These are phyloP conservation scores for Staphylotrichum longicolle DNA, from an alignment of 495 filamentous ascomycete genomes.

Conservation along the genomic window DNA sequence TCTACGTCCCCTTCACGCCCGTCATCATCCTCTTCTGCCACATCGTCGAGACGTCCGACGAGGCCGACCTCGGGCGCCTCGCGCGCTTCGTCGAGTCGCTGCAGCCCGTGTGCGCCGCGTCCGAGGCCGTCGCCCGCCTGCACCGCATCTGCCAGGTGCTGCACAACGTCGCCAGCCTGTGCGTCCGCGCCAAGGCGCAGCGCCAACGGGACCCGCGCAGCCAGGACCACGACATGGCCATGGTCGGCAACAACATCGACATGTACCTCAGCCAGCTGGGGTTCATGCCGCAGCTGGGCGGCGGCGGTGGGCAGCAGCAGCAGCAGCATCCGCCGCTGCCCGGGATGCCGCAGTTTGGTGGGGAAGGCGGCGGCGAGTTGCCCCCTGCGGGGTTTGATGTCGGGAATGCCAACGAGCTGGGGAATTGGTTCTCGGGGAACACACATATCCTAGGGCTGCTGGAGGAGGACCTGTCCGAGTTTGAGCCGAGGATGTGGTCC, in stretches of 20 bases:
- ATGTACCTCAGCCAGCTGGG: slow-evolving; percentile 63
- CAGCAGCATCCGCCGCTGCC: neutral
- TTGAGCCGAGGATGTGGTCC: slow-evolving; percentile 44
- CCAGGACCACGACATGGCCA: slow-evolving; percentile 39
- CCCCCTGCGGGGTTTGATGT: slow-evolving; percentile 22
- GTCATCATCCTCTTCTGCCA: slow-evolving; percentile 72
- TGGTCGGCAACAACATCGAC: slow-evolving; percentile 61
- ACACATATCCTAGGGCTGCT: slow-evolving; percentile 62
- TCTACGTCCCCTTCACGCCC: slow-evolving; percentile 65
- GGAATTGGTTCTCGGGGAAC: slow-evolving; percentile 68
- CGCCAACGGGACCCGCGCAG: too few relatives aligned
- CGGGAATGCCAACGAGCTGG: slow-evolving; percentile 49
- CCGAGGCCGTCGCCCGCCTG: slow-evolving; percentile 57
- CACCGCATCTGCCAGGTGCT: slow-evolving; percentile 61
- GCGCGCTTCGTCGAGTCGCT: slow-evolving; percentile 59
- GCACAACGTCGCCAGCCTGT: slow-evolving; percentile 59
- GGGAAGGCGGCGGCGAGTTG: slow-evolving; percentile 2
- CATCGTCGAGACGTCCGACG: slow-evolving; percentile 52
- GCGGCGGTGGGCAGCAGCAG: neutral
- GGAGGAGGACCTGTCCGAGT: slow-evolving; percentile 55
- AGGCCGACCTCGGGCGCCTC: slow-evolving; percentile 51
- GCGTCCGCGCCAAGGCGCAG: slow-evolving; percentile 56
- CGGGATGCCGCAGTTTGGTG: slow-evolving; percentile 16
- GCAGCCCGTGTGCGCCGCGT: slow-evolving; percentile 48
- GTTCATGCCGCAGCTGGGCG: slow-evolving; percentile 49